Base-by-base conservation (phyloP, 345 rosid species). In the Raphanus raphanistrum region DNA sequence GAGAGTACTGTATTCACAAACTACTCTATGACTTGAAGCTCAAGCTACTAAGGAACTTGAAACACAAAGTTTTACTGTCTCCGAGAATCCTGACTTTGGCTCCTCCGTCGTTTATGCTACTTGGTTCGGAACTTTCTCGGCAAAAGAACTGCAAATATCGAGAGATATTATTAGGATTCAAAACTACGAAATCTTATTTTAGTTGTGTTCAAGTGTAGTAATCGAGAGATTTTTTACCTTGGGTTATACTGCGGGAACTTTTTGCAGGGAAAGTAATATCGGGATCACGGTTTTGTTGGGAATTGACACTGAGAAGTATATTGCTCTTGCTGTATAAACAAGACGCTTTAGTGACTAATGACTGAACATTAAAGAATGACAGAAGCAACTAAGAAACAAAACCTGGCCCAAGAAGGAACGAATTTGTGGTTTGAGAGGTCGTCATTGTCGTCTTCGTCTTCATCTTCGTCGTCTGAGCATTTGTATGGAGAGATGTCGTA, bases 401-500 rank as follows among this genome's bases (percentile, higher is more conserved):
- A 91, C 98, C 98, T 87, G 82, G 94, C 85, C 99, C 99, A 93
- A 13, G 93, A 76, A 80, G 99, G 99, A 74, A 89, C 68, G 64
- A 85, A 87, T 80, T 89, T 95, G 35, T 57, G 82, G 64, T 85
- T 88, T 6, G 72, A 80, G 41, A 55, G 38, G 66, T 82, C 75
- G 11, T 90, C 90, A 2, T 87, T 84, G 1, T 84, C 77, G 9
- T 92, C 90, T 4, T 89, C 93, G 1, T 94, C 93, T 8, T 90
- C 98, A 1, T 88, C 90, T 83, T 92, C 99, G 38, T 93, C 89
- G 60, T 93, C 98, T 2, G 98, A 96, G 79, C 86, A 86, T 84
- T 90, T 86, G 80, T 91, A 95, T 38, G 98, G 99, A 63, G 98
- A 95, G 33, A 95, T 89, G 29, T 90, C 96, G 68, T 93, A 96